A percentile compares a stretch with the other conserved stretches of the same genome.
These are phyloP conservation scores for Aspergillus bombycis DNA, from an alignment of 2,329 filamentous ascomycete genomes.

Conservation along the genomic window DNA sequence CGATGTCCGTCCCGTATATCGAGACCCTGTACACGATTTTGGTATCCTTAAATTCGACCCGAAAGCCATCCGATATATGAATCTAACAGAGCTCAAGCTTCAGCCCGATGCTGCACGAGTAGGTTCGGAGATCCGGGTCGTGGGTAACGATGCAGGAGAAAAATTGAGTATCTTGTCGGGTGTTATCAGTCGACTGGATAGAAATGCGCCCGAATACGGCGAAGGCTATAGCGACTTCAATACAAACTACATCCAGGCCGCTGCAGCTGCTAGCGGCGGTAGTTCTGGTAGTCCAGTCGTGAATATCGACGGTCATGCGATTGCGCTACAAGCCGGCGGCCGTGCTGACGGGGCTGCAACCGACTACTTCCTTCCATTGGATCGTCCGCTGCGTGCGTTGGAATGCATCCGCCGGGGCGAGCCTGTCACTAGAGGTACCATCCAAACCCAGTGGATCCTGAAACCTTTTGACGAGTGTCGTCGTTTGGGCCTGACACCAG, in stretches of 20 bases:
- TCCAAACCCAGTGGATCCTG: slow-evolving; percentile 94
- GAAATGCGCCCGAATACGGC: slow-evolving; percentile 96
- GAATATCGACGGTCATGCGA: slow-evolving; percentile 87
- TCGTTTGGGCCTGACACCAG: slow-evolving; percentile 77
- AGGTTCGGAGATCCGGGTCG: slow-evolving; percentile 91
- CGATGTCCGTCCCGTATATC: slow-evolving; percentile 94
- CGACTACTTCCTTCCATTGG: slow-evolving; percentile 94
- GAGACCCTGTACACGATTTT: slow-evolving; percentile 97
- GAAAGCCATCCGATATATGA: slow-evolving; percentile 96
- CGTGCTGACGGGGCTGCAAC: slow-evolving; percentile 93
- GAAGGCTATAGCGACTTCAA: slow-evolving; percentile 99
- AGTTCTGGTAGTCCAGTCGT: slow-evolving; percentile 98
- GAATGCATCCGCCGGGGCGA: slow-evolving; percentile 78
- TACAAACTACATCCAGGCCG: slow-evolving; percentile 95
- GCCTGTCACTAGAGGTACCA: slow-evolving; percentile 85
- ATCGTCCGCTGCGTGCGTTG: slow-evolving; percentile 84
- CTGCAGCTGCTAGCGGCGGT: slow-evolving; percentile 92
- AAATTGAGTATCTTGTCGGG: slow-evolving; percentile 97
- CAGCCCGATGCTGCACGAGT: slow-evolving; percentile 84
- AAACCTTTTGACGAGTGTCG: slow-evolving; percentile 98
- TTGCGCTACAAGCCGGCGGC: slow-evolving; percentile 92
- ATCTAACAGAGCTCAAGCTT: slow-evolving; percentile 75
- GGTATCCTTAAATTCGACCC: slow-evolving; percentile 96
- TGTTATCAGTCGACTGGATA: slow-evolving; percentile 92
- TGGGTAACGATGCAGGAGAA: slow-evolving; percentile 97